Base-by-base conservation (phyloP, 1,284 basidiomycete species). In the Vanrija humicola region DNA sequence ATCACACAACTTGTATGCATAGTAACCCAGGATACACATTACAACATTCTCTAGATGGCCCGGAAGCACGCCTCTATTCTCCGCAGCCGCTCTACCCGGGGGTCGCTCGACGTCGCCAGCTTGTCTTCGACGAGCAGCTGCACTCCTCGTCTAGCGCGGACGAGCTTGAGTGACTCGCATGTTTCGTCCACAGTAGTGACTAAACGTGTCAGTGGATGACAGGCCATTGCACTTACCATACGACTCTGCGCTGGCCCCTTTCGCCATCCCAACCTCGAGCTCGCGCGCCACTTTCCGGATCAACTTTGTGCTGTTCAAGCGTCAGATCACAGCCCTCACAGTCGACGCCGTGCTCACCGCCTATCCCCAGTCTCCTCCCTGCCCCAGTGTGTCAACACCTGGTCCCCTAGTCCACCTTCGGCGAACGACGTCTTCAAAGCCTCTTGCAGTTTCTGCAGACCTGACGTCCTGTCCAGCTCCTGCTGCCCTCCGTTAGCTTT, bases 321-420 rank as follows among this genome's bases (percentile, higher is more conserved):
- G 16, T 53, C 42, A 53, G 48, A 43, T 1, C 0, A 7, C 7
- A 8, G 8, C 16, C 12, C 23, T 2, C 1, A 10, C 14, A 23
- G 12, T 10, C 16, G 21, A 21, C 28, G 28, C 8, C 19, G 14
- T 34, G 34, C 55, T 48, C 28, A 62, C 61, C 61, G 43, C 39
- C 38, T 38, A 3, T 56, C 49, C 3, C 56, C 62, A 9, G 18
- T 38, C 38, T 61, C 62, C 1, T 6, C 15, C 23, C 62, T 40
- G 18, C 50, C 49, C 63, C 65, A 66, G 39, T 38, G 29, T 6
- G n/a, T 21, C 23, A 64, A 52, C 0, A 66, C 50, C 15, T 51
- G 38, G 29, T 62, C 61, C 2, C 53, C 59, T 3, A 57, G 48
- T 0, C 25, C 6, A 0, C 62, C 64, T 12, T 45, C 45, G 10